Base-by-base conservation (phyloP, 2,329 filamentous ascomycete species). In the Penicillium sp. region DNA sequence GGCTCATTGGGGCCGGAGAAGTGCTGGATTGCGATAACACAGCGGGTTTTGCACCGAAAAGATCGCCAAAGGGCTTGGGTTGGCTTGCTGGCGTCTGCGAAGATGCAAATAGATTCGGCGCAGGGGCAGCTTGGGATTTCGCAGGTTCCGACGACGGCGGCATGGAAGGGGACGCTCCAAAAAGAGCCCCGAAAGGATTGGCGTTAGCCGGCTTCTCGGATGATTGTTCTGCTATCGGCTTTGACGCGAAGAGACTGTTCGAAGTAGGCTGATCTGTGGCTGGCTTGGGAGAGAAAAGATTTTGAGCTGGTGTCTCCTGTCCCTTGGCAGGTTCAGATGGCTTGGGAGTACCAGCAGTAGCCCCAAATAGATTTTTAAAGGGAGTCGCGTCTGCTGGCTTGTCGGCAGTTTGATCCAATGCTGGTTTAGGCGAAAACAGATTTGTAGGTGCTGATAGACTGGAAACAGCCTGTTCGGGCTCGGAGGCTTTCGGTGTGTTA, bases 141-240 rank as follows among this genome's bases (percentile, higher is more conserved):
- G 17, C 39, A 18, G 24, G 26, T 18, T 27, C 39, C 8, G 24
- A 42, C 15, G 41, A 5, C n/a, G 41, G 51, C 8, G 54, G 21
- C 4, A 34, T 18, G 3, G 46, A 12, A 37, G 52, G 9, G n/a
- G 43, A 39, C 3, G 41, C 55, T 36, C 59, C 65, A 49, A 73
- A 71, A 42, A 75, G 65, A 39, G 62, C 55, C 1, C 47, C 39
- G 15, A 53, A 53, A 10, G 48, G 41, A 32, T 59, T 39, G 20
- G 58, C 33, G 29, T 59, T 46, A 2, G 63, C 39, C 34, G 54
- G 23, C 9, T 46, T 49, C 3, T 42, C 32, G 44, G 54, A 27
- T 17, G 47, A 32, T 27, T 46, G 37, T 23, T 34, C 47, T 32
- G 34, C 26, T 20, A 47, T 24, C 3, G 50, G 20, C 33, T 56